A percentile compares a stretch with the other conserved stretches of the same genome.
Evolutionary conservation across 306 rosid genomes (phyloP).

Genomic region (Herpetospermum pedunculosum): DNA sequence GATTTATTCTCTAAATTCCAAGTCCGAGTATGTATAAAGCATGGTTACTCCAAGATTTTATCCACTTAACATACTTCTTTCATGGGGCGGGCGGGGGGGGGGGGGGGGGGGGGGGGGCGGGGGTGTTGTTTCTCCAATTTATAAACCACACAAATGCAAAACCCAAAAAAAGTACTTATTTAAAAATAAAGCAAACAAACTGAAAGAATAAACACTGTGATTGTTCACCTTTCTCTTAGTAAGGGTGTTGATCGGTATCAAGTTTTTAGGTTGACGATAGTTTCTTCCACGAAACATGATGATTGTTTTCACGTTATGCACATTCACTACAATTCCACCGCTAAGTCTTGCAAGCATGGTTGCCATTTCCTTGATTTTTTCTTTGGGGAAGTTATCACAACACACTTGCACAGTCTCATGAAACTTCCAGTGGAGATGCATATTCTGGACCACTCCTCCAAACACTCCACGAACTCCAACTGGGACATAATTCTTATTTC

Average conservation of each 20-base stretch:
- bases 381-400: slow-evolving; percentile 96
- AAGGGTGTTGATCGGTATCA: slow-evolving; percentile 95
- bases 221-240: slow-evolving; percentile 88
- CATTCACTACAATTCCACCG: slow-evolving; percentile 82
- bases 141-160: not conserved
- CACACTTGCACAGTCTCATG: slow-evolving; percentile 98
- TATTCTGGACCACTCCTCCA: slow-evolving; percentile 98
- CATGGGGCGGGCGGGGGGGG: too few species aligned
- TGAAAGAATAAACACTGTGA: slow-evolving; percentile 6
- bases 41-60: not conserved
- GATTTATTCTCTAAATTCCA: not conserved
- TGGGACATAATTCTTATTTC: slow-evolving; percentile 85
- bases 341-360: slow-evolving; percentile 89
- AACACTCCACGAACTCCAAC: slow-evolving; percentile 99
- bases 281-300: slow-evolving; percentile 97
- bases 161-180: not conserved
- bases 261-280: slow-evolving; percentile 89
- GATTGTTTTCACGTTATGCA: slow-evolving; percentile 83
- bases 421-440: slow-evolving; percentile 99
- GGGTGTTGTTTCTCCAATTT: not conserved
- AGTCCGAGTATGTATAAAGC: not conserved
- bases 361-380: slow-evolving; percentile 95
- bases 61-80: not conserved
- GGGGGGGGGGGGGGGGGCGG: too few species aligned
- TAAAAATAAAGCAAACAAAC: not conserved